These are phyloP conservation scores for Sporothrix curviconia DNA, from an alignment of 2,329 filamentous ascomycete species.

Conservation along the genomic window DNA sequence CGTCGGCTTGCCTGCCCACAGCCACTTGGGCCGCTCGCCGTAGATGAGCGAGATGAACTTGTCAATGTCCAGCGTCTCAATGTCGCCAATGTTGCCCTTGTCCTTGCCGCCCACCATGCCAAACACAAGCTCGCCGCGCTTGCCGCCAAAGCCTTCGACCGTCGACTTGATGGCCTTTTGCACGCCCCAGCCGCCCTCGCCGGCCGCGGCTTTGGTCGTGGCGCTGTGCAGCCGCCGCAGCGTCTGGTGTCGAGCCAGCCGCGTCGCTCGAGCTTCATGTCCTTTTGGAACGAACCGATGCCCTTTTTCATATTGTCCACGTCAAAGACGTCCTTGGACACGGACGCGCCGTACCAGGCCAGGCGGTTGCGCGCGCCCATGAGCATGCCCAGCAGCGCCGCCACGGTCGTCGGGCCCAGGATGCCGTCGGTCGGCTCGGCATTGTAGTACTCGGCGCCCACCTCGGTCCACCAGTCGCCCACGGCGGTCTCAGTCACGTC, in stretches of 20 bases:
- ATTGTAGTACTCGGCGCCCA: conserved; percentile 87
- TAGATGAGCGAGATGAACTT: conserved; percentile 70
- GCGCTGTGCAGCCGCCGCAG: conserved; percentile 70
- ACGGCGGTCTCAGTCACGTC: conserved; percentile 88
- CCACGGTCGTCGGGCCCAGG: conserved; percentile 83
- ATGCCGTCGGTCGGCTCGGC: conserved; percentile 90
- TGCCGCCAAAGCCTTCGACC: conserved; percentile 86
- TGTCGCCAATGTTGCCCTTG: conserved; percentile 82
- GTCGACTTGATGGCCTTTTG: conserved; percentile 92
- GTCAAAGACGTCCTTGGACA: conserved; percentile 89
- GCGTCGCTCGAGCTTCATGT: conserved; percentile 71
- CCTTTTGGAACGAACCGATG: conserved; percentile 83
- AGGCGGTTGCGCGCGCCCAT: conserved; percentile 87
- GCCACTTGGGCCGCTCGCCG: conserved; percentile 82
- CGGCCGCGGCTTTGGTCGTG: conserved; percentile 85
- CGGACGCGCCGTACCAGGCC: conserved; percentile 74
- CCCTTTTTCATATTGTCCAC: conserved; percentile 73
- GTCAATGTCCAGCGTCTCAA: conserved; percentile 87
- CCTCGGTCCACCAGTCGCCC: conserved; percentile 92
- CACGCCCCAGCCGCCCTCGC: conserved; percentile 86
- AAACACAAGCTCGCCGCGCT: conserved; percentile 89
- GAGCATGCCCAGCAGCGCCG: conserved; percentile 77
- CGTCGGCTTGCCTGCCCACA: conserved; percentile 86
- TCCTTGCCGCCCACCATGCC: conserved; percentile 86
- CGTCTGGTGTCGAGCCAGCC: conserved; percentile 76